These are phyloP conservation scores for Aristolochia contorta DNA, from an alignment of 164 flowering plant species.

Conservation along the genomic window DNA sequence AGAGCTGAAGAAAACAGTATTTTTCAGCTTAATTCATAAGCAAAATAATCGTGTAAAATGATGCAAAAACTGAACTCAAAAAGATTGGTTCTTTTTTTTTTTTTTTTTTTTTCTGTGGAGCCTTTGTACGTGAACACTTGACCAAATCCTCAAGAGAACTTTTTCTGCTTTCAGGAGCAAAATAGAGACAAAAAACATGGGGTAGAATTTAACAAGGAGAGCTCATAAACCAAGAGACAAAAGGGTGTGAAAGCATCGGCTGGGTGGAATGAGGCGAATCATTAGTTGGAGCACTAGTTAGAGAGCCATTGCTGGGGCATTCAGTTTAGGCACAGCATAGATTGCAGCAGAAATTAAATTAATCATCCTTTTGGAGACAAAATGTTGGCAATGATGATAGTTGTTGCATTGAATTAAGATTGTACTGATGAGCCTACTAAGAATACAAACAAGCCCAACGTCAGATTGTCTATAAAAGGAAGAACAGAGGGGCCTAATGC, in stretches of 20 bases:
- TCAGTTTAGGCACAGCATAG: conserved; percentile 5
- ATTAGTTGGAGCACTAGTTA: conserved; percentile 20
- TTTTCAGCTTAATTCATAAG: background rate
- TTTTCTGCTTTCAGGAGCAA: background rate
- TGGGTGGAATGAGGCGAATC: background rate
- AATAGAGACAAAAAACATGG: background rate
- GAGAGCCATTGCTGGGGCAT: conserved; percentile 4
- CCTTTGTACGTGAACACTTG: background rate
- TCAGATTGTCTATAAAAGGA: background rate
- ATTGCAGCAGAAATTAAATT: conserved; percentile 5
- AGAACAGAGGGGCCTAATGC: background rate
- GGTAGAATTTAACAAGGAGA: background rate
- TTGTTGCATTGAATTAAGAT: conserved; percentile 6
- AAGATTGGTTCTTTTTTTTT: no score
- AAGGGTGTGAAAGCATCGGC: background rate
- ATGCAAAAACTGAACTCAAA: no score
- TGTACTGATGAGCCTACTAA: conserved; percentile 6
- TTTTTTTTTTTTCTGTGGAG: background rate
- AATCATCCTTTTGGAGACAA: conserved; percentile 17
- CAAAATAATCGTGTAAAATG: background rate
- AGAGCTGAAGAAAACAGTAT: no score
- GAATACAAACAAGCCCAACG: background rate
- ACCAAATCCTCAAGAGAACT: background rate
- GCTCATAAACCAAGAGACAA: background rate
- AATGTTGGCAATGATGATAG: conserved; percentile 16